Conservation (phyloP, 2,329 filamentous ascomycete genomes). For the Lachnellula suecica region DNA sequence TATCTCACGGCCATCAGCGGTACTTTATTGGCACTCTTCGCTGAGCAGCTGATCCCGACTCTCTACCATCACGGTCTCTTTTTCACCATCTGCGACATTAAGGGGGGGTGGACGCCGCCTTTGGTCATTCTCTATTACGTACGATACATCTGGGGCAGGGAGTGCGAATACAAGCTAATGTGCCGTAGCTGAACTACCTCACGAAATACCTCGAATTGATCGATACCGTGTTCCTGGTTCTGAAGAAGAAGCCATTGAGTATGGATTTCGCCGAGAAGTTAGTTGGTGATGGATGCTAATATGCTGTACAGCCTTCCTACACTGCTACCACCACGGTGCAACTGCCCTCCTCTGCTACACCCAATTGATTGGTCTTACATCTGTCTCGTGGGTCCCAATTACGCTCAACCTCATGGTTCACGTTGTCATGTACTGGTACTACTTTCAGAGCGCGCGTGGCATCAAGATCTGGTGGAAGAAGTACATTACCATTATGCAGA, state of each 20-base stretch:
- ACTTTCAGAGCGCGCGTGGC: constrained; percentile 97
- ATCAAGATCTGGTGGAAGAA: constrained; percentile 99
- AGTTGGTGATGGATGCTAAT: constrained; percentile 31
- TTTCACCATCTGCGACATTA: constrained; percentile 76
- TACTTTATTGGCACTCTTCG: constrained; percentile 77
- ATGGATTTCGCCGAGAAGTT: constrained; percentile 31
- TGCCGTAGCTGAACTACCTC: constrained; percentile 83
- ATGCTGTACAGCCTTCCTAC: constrained; percentile 74
- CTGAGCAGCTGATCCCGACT: constrained; percentile 87
- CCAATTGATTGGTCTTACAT: constrained; percentile 87
- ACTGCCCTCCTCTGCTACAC: constrained; percentile 98
- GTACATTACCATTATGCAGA: constrained; percentile 97
- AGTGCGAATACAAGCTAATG: neutral
- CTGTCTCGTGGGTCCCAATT: constrained; percentile 94
- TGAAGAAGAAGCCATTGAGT: constrained; percentile 99
- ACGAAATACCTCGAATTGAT: constrained; percentile 97
- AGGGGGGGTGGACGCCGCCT: constrained; percentile 91
- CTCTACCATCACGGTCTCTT: constrained; percentile 81
- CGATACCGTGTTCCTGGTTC: constrained; percentile 93
- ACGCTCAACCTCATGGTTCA: constrained; percentile 90
- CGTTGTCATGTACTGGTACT: constrained; percentile 99
- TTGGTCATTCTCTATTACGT: constrained; percentile 97
- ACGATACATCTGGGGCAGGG: constrained; percentile 36
- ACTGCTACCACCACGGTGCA: constrained; percentile 98
- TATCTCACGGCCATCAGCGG: constrained; percentile 85